Evolutionary conservation across 2,329 filamentous ascomycete species (phyloP).

Genomic region (Cladosporium sp.): DNA sequence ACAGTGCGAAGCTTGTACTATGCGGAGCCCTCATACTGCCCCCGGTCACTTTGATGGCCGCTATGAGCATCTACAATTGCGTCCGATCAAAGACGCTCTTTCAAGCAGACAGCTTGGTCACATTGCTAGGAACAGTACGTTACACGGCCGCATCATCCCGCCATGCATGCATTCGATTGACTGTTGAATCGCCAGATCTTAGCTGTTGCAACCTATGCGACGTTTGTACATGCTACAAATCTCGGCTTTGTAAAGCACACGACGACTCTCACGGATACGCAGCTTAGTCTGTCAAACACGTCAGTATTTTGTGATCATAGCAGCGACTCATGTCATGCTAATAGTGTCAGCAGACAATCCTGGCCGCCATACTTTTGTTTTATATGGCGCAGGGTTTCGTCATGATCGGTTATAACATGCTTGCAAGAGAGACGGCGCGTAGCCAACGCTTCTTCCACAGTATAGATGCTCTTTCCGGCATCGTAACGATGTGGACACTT

Average conservation of each 20-base stretch:
- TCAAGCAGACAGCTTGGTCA: conserved; percentile 14
- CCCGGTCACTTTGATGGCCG: conserved; percentile 18
- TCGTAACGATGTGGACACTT: conserved; percentile 6
- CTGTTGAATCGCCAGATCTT: not conserved
- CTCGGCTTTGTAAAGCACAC: conserved; percentile 11
- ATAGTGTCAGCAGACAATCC: not conserved
- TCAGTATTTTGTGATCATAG: not conserved
- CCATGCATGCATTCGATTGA: not conserved
- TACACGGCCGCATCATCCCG: not conserved
- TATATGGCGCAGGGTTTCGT: conserved; percentile 11
- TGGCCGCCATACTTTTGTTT: conserved; percentile 7
- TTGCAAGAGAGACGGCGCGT: conserved; percentile 16
- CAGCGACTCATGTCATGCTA: not conserved
- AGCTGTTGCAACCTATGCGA: conserved; percentile 8
- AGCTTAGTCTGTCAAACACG: not conserved
- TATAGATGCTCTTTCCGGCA: conserved; percentile 16
- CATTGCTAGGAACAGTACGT: conserved; percentile 4
- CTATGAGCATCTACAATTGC: conserved; percentile 17
- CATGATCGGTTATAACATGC: conserved; percentile 21
- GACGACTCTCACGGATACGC: not conserved
- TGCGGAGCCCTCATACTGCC: conserved; percentile 19
- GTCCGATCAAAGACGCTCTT: conserved; percentile 17
- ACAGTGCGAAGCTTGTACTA: conserved; percentile 23
- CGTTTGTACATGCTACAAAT: conserved; percentile 10
- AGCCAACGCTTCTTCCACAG: conserved; percentile 10